Base-by-base conservation (phyloP, 495 filamentous ascomycete genomes). In the Mytilinidion resinicola region DNA sequence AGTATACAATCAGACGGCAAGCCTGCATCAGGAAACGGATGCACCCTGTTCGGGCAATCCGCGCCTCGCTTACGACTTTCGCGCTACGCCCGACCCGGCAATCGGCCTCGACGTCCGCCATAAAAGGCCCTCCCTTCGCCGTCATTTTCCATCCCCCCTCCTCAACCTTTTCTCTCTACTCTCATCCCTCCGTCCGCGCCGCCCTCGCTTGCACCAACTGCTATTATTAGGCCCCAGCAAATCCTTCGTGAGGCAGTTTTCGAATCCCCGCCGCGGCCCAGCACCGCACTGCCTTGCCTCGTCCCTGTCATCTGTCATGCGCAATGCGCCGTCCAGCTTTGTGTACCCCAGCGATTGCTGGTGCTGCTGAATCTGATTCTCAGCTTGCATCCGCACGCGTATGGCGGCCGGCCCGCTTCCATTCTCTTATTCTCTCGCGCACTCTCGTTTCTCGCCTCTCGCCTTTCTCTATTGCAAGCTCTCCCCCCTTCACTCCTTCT, bases 1-100 rank as follows among this genome's bases (percentile, higher is more conserved):
- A n/a, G n/a, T n/a, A n/a, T n/a, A n/a, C n/a, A n/a, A n/a, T n/a
- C n/a, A n/a, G n/a, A n/a, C n/a, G n/a, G n/a, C n/a, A n/a, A n/a
- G n/a, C n/a, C n/a, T n/a, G n/a, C n/a, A n/a, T n/a, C n/a, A n/a
- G n/a, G n/a, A n/a, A n/a, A n/a, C n/a, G n/a, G n/a, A n/a, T n/a
- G n/a, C n/a, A n/a, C n/a, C n/a, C n/a, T n/a, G n/a, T n/a, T n/a
- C n/a, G n/a, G n/a, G n/a, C n/a, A n/a, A n/a, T n/a, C n/a, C n/a
- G n/a, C n/a, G n/a, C n/a, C n/a, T n/a, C n/a, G n/a, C n/a, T n/a
- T n/a, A n/a, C n/a, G n/a, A n/a, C n/a, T n/a, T n/a, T n/a, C 42
- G 59, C 54, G 59, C 59, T 62, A 62, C 47, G 47, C 53, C 53
- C 30, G 33, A 57, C 52, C 48, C 9, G 38, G 53, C n/a, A 62